Evolutionary conservation across 1,284 basidiomycete species (phyloP), one percentile per base, ranked within the genome.

Genomic region (Erythrobasidium hasegawianum): DNA sequence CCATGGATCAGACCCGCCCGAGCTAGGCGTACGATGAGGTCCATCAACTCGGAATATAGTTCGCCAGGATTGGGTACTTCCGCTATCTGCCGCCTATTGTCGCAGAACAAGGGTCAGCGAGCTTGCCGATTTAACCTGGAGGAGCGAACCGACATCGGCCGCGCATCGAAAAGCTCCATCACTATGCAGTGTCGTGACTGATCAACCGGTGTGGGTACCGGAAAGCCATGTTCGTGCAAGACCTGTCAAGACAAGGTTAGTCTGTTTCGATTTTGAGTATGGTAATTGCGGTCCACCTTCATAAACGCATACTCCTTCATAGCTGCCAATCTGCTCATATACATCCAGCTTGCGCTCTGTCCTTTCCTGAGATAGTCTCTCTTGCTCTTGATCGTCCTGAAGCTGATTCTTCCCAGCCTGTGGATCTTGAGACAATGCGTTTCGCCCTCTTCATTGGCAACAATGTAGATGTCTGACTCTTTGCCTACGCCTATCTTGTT

Each of bases 301-400:
- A 99, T 96, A 77, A 97, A 99, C 0, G 91, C 90, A 82, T 87
- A 98, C 77, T 99, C 95, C 77, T 97, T 97, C 79, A 95, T 87
- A 4, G 95, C 95, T 11, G 93, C 88, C 54, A 99, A 79, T 27
- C 95, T 85, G 59, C 91, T 95, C 90, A 99, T 93, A 80, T 97
- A 98, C 94, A 98, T 97, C 95, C 95, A 99, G 29, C 90, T 95
- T 0, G 94, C 94, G 39, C 88, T 91, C 79, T 92, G 92, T 41
- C 95, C 84, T 77, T 95, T 96, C 29, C 93, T 91, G 71, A 98
- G 82, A 78, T 98, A 99, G 77, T 99, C 96, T 70, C 95, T 83
- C 77, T 98, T 98, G 73, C 88, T 85, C 79, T 98, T 99, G 80
- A 99, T 94, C 0, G 91, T 87, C 58, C 95, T 86, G 80, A 99